Base-by-base conservation (phyloP, 2,329 filamentous ascomycete species). In the Cladosporium sphaerospermum region DNA sequence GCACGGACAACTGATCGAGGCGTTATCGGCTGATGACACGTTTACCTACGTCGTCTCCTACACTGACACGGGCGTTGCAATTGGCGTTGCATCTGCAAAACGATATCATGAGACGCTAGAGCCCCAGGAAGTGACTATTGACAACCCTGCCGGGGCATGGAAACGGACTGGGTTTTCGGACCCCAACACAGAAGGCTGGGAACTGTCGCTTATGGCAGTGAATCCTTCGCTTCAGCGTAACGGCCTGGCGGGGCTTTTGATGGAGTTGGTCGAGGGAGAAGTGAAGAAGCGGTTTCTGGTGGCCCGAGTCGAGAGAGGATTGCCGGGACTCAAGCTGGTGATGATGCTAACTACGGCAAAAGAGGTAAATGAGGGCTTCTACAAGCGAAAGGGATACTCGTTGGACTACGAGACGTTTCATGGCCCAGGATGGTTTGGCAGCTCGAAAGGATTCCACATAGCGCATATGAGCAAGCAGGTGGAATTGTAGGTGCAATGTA, bases 271-370 rank as follows among this genome's bases (percentile, higher is more conserved):
- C 13, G 59, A 61, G 9, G 47, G 50, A 19, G 59, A 59, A 31
- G 49, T 55, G 33, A 55, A 54, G 54, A 45, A 49, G 28, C 40
- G 54, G 31, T 56, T 54, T 33, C 3, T 18, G 45, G 23, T 49
- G 9, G 32, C 11, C 4, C 44, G 45, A 32, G 40, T 4, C 10
- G 18, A 23, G 9, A 31, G 33, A 31, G 40, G 53, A 37, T 19
- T 39, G 5, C 53, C 45, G 9, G 52, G 31, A 3, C 28, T 37
- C 10, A 16, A 34, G 16, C 36, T 47, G 3, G 50, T 44, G 4
- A 56, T 60, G 56, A 18, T 61, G 52, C 31, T 61, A 31, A 57
- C 59, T 33, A 57, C 57, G n/a, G 14, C 60, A 10, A 61, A 58
- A 40, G 57, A 61, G 52, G 40, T 52, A 14, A 58, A 56, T 23